Conservation (phyloP, 1,284 basidiomycete genomes). For the Cryptococcus amylolentus region DNA sequence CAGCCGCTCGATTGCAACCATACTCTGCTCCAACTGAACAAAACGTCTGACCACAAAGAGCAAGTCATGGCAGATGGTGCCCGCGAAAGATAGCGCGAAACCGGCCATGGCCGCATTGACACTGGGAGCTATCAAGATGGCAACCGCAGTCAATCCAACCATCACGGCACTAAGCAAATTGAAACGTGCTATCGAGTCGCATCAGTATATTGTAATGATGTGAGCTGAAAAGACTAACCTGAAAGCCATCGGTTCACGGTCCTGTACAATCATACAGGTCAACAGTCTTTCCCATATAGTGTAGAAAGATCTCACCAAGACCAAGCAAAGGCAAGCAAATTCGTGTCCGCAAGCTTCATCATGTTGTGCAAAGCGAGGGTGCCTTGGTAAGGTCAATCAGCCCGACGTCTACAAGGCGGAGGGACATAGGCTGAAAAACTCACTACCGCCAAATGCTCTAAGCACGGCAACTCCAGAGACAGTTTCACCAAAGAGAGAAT, state of each 20-base stretch:
- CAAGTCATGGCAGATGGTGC: conserved; percentile 68
- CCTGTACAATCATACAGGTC: conserved; percentile 8
- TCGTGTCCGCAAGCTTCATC: conserved; percentile 78
- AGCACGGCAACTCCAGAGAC: conserved; percentile 78
- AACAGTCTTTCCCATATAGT: background rate
- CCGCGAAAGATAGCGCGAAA: conserved; percentile 78
- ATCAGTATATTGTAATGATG: background rate
- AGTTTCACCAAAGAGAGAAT: conserved; percentile 87
- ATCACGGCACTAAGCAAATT: conserved; percentile 71
- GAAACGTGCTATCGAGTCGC: conserved; percentile 56
- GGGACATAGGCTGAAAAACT: conserved; percentile 2
- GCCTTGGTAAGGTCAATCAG: conserved; percentile 11
- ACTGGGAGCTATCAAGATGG: conserved; percentile 64
- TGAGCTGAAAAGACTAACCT: conserved; percentile 7
- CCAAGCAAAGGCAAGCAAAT: conserved; percentile 75
- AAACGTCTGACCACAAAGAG: conserved; percentile 61
- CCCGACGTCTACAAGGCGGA: background rate
- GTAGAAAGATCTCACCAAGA: conserved; percentile 62
- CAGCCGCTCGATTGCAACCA: conserved; percentile 90
- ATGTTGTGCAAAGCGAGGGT: conserved; percentile 83
- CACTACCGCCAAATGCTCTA: conserved; percentile 68
- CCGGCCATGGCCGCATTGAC: conserved; percentile 74
- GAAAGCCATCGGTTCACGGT: conserved; percentile 50
- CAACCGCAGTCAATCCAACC: conserved; percentile 66
- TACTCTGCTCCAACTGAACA: conserved; percentile 83